phyloP scores from a whole-genome alignment of 306 rosid species.

The Rubus idaeus region DNA sequence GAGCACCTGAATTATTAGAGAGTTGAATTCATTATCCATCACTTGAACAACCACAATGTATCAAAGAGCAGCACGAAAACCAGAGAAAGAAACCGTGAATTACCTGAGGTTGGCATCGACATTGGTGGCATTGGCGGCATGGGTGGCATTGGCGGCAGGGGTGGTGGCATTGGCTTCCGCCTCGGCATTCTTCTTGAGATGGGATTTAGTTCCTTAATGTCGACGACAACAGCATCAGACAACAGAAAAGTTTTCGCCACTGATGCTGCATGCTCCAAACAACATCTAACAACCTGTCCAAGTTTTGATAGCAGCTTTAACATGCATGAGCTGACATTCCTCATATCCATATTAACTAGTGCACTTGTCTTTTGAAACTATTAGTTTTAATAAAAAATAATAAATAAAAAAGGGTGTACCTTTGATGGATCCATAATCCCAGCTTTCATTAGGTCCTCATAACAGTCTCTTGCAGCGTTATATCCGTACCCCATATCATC shows the following conservation, averaged over 20 bases:
- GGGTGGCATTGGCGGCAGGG: not conserved
- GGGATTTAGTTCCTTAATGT: slow-evolving; percentile 43
- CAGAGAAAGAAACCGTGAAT: not conserved
- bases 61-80: not conserved
- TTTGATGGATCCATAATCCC: slow-evolving; percentile 92
- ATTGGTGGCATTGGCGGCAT: slow-evolving; percentile 26
- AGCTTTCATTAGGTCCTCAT: slow-evolving; percentile 80
- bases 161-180: slow-evolving; percentile 27
- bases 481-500: slow-evolving; percentile 60
- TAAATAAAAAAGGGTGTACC: slow-evolving; percentile 37
- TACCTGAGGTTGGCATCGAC: slow-evolving; percentile 47
- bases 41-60: slow-evolving; percentile 4
- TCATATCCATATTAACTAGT: not conserved
- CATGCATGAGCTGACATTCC: not conserved
- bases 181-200: slow-evolving; percentile 38
- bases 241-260: slow-evolving; percentile 80
- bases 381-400: not conserved
- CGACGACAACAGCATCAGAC: slow-evolving; percentile 82
- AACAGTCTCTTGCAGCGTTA: slow-evolving; percentile 76
- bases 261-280: slow-evolving; percentile 88
- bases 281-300: slow-evolving; percentile 83
- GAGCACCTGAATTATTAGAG: slow-evolving; percentile 43
- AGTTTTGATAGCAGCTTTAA: not conserved
- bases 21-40: not conserved
- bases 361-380: not conserved